Base-by-base conservation (phyloP, 1,284 basidiomycete species). In the Ganoderma leucocontextum region DNA sequence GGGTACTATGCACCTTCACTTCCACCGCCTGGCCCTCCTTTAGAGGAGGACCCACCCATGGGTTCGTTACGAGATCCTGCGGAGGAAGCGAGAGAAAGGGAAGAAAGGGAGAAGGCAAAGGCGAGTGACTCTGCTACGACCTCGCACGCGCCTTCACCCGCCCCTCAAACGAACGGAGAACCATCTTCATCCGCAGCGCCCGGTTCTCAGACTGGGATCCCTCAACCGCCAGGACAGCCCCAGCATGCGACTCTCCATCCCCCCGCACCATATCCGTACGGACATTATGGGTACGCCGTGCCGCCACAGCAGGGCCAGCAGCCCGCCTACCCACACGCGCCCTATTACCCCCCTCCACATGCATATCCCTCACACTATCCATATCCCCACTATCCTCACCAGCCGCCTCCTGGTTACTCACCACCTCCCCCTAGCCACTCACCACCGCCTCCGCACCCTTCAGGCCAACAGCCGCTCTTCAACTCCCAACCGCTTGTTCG, bases 291-390 rank as follows among this genome's bases (percentile, higher is more conserved):
- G 47, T 79, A 74, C 64, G 64, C 59, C 29, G 62, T 47, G 44
- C 67, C 67, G 12, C 72, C 73, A 22, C 67, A 74, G 13, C 73
- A 72, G 67, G 66, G 72, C 33, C 82, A 83, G 69, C 85, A 86
- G 68, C 81, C 82, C 36, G 81, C 86, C 3, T 91, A 90, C 75
- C 87, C 89, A 0, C 90, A 89, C 69, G 78, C 85, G 1, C 86
- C 90, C 0, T 91, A 90, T 73, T 91, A 78, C 63, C 68, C 81
- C 10, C 76, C 75, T 58, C 77, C 65, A 38, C 65, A 58, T 62
- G 69, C 74, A 25, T 77, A 78, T 62, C 72, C 75, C 6, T 68
- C 75, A 0, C 76, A 75, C 53, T 78, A 77, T 60, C 70, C 74
- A 41, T 77, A 74, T 60, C 69, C 72, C 17, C 71, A 68, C 13